Evolutionary conservation across 306 rosid genomes (phyloP), one percentile per base, ranked within the genome.

Genomic region (Mimosa pudica): DNA sequence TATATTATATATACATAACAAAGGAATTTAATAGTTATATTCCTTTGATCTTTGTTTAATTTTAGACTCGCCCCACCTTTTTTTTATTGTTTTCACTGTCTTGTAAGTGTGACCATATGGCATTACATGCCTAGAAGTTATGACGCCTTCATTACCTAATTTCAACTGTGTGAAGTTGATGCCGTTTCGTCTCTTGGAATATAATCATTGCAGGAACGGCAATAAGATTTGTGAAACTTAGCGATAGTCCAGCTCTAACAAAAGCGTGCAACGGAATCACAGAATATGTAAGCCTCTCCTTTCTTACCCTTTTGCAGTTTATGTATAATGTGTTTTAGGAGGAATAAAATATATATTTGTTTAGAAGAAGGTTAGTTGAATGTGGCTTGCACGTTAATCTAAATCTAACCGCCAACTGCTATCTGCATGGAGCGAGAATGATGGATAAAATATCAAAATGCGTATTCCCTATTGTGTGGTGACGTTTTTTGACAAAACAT

Each of bases 301-400:
- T 14, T 35, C n/a, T 7, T 57, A 49, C 30, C 55, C 78, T 42
- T 32, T 51, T n/a, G 54, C 68, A 57, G 18, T 41, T 41, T 36
- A 49, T 2, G 54, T 49, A 57, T 48, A 3, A 8, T 41, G 4
- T 10, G 11, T 9, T 24, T 24, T 24, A 24, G 30, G 44, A 67
- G 55, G 16, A 30, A 30, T 3, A 75, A 77, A 38, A 38, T 38
- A 38, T 38, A 81, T 38, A 81, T 62, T 44, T 7, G 42, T 10
- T 17, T 62, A 12, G 78, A 76, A 75, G 76, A 18, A 49, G 65
- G 42, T 60, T 54, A 64, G 42, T 60, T 54, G 70, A 2, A 5
- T 67, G 41, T 3, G 35, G 51, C 41, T 44, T 58, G 7, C 30
- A 42, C 10, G 11, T 57, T 57, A 24, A 57, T 2, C 7, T 57